A percentile compares a stretch with the other conserved stretches of the same genome.
phyloP scores from a whole-genome alignment of 345 rosid species.

The Populus tremula region DNA sequence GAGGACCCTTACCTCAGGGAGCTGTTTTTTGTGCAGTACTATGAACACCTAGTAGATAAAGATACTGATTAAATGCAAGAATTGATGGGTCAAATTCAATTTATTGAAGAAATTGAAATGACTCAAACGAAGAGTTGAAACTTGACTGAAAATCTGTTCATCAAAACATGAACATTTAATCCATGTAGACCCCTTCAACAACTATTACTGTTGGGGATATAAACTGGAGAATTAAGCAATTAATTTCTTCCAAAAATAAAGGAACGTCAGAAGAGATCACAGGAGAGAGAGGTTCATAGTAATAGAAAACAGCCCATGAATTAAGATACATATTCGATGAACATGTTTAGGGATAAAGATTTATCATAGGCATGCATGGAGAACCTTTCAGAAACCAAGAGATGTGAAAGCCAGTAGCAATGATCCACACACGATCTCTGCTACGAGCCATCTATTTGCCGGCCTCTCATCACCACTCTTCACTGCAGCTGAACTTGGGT shows the following conservation, averaged over 20 bases:
- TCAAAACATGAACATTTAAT: neutral
- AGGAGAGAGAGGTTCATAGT: neutral
- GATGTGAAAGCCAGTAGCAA: constrained; percentile 14
- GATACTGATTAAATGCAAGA: neutral
- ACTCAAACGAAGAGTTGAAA: too few relatives aligned
- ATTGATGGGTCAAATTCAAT: neutral
- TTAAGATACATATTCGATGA: neutral
- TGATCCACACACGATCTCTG: constrained; percentile 33
- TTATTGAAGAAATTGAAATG: neutral
- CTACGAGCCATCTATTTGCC: constrained; percentile 26
- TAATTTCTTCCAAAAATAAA: neutral
- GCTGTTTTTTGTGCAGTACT: too few relatives aligned
- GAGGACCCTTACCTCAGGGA: neutral
- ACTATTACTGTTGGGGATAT: neutral
- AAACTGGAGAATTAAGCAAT: neutral
- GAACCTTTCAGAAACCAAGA: neutral
- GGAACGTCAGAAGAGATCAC: neutral
- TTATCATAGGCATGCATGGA: too few relatives aligned
- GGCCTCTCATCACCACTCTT: constrained; percentile 40
- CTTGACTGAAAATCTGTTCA: neutral
- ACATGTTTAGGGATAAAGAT: neutral
- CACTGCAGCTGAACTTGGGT: constrained; percentile 23
- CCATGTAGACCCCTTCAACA: neutral
- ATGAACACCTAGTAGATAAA: neutral
- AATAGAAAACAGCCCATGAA: neutral